These are phyloP conservation scores for Cercospora citrullina DNA, from an alignment of 2,329 filamentous ascomycete genomes.

Conservation along the genomic window DNA sequence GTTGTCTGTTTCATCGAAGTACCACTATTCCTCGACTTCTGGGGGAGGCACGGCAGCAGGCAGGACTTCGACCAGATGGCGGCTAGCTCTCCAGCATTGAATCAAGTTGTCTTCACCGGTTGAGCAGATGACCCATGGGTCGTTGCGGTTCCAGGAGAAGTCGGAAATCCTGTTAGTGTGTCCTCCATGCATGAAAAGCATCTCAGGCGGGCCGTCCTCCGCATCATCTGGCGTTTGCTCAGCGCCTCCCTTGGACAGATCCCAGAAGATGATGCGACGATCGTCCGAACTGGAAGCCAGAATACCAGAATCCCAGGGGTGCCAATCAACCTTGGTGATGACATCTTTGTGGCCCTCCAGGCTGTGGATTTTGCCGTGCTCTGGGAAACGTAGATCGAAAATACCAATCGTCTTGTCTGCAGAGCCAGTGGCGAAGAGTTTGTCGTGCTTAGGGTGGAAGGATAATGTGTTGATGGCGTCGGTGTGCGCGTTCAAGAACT, in stretches of 20 bases:
- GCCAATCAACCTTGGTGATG: slow-evolving; percentile 91
- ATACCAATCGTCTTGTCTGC: slow-evolving; percentile 93
- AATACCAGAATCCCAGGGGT: slow-evolving; percentile 84
- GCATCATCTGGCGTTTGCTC: slow-evolving; percentile 94
- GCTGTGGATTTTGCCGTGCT: slow-evolving; percentile 82
- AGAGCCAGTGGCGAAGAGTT: slow-evolving; percentile 86
- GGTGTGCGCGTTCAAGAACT: slow-evolving; percentile 74
- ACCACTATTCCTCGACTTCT: slow-evolving; percentile 32
- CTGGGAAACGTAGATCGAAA: slow-evolving; percentile 75
- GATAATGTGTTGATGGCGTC: slow-evolving; percentile 96
- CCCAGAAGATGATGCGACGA: slow-evolving; percentile 93
- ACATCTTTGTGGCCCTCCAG: slow-evolving; percentile 85
- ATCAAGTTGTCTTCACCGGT: slow-evolving; percentile 96
- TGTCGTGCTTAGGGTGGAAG: slow-evolving; percentile 91
- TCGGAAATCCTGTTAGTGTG: slow-evolving; percentile 96
- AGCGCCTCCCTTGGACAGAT: slow-evolving; percentile 84
- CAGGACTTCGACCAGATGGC: slow-evolving; percentile 39
- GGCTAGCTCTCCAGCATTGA: slow-evolving; percentile 66
- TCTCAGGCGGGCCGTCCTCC: slow-evolving; percentile 90
- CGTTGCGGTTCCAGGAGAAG: slow-evolving; percentile 96
- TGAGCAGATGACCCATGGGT: slow-evolving; percentile 94
- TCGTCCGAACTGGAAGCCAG: slow-evolving; percentile 92
- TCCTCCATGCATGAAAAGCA: slow-evolving; percentile 98
- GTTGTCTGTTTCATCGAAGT: background rate
- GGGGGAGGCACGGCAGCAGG: slow-evolving; percentile 36